Percentiles rank a stretch among this genome's conserved stretches.
Evolutionary conservation across 2,329 filamentous ascomycete species (phyloP).

Genomic region (Pyrenophora teres): DNA sequence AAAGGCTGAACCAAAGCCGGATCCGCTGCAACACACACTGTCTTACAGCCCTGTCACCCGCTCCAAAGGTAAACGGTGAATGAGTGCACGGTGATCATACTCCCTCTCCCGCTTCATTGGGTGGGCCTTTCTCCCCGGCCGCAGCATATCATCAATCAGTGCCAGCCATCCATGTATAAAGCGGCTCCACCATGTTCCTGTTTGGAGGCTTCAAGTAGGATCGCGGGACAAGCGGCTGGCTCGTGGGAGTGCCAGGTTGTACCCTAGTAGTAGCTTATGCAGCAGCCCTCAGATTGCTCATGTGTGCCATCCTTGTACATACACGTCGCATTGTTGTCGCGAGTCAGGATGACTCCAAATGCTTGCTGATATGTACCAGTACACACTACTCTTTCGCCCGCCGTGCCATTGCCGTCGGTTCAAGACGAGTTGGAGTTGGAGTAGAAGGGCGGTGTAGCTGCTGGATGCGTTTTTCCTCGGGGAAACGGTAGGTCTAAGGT

Average conservation of each 20-base stretch:
- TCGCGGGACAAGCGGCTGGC: slow-evolving; percentile 10
- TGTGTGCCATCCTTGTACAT: slow-evolving; percentile 1
- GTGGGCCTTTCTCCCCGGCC: neutral
- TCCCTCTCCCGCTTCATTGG: slow-evolving; percentile 7
- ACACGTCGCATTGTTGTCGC: neutral
- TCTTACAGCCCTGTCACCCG: slow-evolving; percentile 14
- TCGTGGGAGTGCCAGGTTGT: slow-evolving; percentile 3
- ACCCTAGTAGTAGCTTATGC: slow-evolving; percentile 5
- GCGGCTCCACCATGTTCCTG: slow-evolving; percentile 8
- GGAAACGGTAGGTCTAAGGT: slow-evolving; percentile 20
- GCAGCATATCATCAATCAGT: slow-evolving; percentile 12
- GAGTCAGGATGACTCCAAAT: slow-evolving; percentile 7
- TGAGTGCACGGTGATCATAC: slow-evolving; percentile 3
- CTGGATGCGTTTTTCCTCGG: slow-evolving; percentile 19
- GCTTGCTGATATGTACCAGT: slow-evolving; percentile 1
- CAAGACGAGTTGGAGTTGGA: neutral
- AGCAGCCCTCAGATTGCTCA: neutral
- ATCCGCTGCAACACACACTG: slow-evolving; percentile 8
- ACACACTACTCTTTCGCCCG: too few species aligned
- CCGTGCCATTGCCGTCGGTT: too few species aligned
- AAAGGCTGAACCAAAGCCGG: slow-evolving; percentile 1
- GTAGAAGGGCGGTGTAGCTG: slow-evolving; percentile 28
- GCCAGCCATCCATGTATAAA: slow-evolving; percentile 4
- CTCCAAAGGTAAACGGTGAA: slow-evolving; percentile 14
- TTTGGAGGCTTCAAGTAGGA: slow-evolving; percentile 1